Evolutionary conservation across 2,329 filamentous ascomycete genomes (phyloP).

Genomic region (Sporothrix phasma): DNA sequence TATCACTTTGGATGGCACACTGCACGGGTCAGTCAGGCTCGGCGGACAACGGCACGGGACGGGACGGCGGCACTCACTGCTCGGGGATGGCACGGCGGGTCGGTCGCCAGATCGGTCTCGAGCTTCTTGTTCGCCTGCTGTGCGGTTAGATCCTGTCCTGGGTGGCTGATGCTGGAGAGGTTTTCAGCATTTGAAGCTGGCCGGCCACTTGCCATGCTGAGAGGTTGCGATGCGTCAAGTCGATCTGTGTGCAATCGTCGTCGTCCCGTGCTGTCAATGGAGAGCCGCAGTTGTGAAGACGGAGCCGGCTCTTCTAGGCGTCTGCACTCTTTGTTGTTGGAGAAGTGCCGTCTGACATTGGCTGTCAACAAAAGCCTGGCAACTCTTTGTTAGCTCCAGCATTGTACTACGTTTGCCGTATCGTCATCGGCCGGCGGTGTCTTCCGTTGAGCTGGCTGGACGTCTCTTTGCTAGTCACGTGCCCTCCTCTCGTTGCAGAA

Average conservation of each 20-base stretch:
- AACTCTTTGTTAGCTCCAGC: neutral
- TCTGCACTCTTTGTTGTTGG: too few relatives aligned
- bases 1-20: slow-evolving; percentile 82
- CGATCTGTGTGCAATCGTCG: too few relatives aligned
- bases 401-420: neutral
- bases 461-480: neutral
- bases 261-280: neutral
- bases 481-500: too few relatives aligned
- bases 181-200: neutral
- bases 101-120: slow-evolving; percentile 60
- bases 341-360: neutral
- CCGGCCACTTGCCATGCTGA: neutral
- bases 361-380: neutral
- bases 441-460: neutral
- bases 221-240: too few relatives aligned
- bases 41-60: neutral
- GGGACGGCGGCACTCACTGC: slow-evolving; percentile 47
- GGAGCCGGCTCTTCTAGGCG: too few relatives aligned
- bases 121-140: slow-evolving; percentile 24
- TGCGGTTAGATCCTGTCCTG: neutral
- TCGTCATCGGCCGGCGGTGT: neutral
- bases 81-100: slow-evolving; percentile 75
- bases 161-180: neutral
- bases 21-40: slow-evolving; percentile 25
- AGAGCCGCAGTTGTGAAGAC: too few relatives aligned